Conservation (phyloP, 2,329 filamentous ascomycete species). For the Cryphonectria naterciae region DNA sequence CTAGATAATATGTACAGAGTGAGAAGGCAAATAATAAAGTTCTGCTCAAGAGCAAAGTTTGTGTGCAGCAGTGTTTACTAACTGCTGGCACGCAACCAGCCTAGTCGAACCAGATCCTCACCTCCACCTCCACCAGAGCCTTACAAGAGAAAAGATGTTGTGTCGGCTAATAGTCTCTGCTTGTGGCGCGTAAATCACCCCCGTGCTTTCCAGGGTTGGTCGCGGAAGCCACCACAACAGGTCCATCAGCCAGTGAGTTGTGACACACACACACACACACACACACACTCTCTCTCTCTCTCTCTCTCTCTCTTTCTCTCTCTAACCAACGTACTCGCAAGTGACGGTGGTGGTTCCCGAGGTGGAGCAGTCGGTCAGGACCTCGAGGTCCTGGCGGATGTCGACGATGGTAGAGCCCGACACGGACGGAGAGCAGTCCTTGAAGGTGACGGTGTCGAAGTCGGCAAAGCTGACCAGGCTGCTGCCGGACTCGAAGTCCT, state of each 20-base stretch:
- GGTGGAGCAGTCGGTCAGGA: slow-evolving; percentile 25
- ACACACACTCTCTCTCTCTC: too few species aligned
- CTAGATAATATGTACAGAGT: neutral
- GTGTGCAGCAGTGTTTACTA: neutral
- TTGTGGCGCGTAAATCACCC: too few species aligned
- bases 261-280: too few species aligned
- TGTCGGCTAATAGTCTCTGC: too few species aligned
- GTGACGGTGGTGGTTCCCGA: slow-evolving; percentile 22
- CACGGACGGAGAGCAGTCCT: slow-evolving; percentile 39
- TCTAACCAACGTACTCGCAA: slow-evolving; percentile 41
- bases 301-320: too few species aligned
- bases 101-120: neutral
- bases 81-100: neutral
- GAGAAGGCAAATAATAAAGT: neutral
- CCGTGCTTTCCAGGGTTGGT: too few species aligned
- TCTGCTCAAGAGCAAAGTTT: neutral
- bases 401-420: slow-evolving; percentile 46
- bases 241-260: neutral
- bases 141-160: too few species aligned
- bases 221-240: too few species aligned
- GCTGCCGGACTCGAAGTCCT: slow-evolving; percentile 49
- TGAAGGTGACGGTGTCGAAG: slow-evolving; percentile 51
- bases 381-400: slow-evolving; percentile 21
- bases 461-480: slow-evolving; percentile 48
- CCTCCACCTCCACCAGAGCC: neutral